Percentiles rank a stretch among this genome's conserved stretches.
These are phyloP conservation scores for Fusarium marasasianum DNA, from an alignment of 2,329 filamentous ascomycete species.

Conservation along the genomic window DNA sequence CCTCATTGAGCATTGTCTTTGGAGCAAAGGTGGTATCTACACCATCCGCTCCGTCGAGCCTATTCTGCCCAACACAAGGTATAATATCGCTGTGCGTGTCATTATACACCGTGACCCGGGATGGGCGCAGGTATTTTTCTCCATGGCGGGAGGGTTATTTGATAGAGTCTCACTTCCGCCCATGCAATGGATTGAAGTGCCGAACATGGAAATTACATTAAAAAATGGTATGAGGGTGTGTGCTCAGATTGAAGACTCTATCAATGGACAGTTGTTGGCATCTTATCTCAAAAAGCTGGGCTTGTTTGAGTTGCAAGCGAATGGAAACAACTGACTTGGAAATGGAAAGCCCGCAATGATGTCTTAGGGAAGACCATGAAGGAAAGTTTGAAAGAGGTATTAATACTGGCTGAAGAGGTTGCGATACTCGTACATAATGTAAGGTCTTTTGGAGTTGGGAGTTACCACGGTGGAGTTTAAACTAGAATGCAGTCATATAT, in stretches of 20 bases:
- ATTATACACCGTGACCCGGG: not conserved
- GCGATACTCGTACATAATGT: not conserved
- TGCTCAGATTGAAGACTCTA: not conserved
- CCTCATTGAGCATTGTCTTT: not conserved
- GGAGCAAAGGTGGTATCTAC: not conserved
- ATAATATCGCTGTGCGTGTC: not conserved
- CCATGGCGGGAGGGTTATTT: not conserved
- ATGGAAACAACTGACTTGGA: not conserved
- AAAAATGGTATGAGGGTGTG: not conserved
- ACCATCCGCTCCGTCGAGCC: not conserved
- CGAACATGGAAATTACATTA: not conserved
- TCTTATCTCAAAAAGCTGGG: not conserved
- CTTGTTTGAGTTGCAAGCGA: not conserved
- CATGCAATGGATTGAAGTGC: not conserved
- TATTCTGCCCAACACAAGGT: not conserved
- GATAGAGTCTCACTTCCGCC: not conserved
- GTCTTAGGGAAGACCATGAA: rapidly evolving
- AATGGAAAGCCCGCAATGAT: not conserved
- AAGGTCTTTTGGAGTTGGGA: not conserved
- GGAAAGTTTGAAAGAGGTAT: rapidly evolving
- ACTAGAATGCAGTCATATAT: not conserved
- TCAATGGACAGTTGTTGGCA: not conserved
- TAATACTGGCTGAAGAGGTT: not conserved
- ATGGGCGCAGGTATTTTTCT: not conserved
- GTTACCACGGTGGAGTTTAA: not conserved